phyloP scores from a whole-genome alignment of 2,329 filamentous ascomycete species.

The Nannizziopsis arthrosporioides region DNA sequence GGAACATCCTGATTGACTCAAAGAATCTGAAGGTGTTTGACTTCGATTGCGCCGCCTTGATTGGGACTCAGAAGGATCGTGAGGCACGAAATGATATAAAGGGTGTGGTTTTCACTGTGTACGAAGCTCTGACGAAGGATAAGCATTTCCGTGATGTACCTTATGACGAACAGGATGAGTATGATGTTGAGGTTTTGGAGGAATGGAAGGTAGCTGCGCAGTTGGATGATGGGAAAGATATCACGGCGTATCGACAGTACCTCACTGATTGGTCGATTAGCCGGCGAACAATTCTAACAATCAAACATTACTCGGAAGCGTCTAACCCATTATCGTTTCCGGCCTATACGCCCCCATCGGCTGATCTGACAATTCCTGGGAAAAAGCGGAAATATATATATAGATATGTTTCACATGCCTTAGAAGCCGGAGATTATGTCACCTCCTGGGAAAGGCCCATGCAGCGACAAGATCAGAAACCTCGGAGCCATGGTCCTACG shows the following conservation, averaged over 20 bases:
- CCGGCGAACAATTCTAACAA: constrained; percentile 7
- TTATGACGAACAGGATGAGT: constrained; percentile 1
- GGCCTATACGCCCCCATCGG: background rate
- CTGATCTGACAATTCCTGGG: background rate
- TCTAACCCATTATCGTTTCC: background rate
- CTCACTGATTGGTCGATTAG: constrained; percentile 3
- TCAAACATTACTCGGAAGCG: constrained; percentile 10
- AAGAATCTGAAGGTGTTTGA: constrained; percentile 8
- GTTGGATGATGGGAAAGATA: constrained; percentile 9
- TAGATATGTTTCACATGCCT: background rate
- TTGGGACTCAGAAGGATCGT: background rate
- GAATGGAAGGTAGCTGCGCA: constrained; percentile 3
- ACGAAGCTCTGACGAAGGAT: constrained; percentile 10
- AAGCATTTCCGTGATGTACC: background rate
- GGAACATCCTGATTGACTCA: constrained; percentile 11
- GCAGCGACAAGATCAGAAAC: background rate
- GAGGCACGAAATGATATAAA: constrained; percentile 2
- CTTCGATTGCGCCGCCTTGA: constrained; percentile 5
- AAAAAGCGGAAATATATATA: background rate
- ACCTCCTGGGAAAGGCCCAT: constrained; percentile 9
- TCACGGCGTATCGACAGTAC: constrained; percentile 1
- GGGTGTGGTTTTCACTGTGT: constrained; percentile 7
- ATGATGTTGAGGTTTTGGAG: constrained; percentile 5
- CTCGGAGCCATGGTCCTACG: no score
- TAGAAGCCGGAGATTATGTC: constrained; percentile 7